Evolutionary conservation across 2,329 filamentous ascomycete genomes (phyloP).

Genomic region (Apiospora hydei): DNA sequence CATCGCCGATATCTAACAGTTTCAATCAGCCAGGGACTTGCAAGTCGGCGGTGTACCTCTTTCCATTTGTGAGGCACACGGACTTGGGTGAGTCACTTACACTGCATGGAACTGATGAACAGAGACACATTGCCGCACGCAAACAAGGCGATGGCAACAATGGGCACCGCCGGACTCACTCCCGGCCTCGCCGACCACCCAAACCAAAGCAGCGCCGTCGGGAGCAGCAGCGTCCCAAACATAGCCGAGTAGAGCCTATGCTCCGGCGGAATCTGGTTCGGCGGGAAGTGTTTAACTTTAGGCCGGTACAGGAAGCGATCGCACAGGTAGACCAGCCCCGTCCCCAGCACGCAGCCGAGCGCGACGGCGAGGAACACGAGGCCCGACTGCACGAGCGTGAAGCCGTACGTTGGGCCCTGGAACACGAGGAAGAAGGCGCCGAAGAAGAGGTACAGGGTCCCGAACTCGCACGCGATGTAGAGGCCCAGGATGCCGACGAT

Average conservation of each 20-base stretch:
- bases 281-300: constrained; percentile 42
- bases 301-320: constrained; percentile 51
- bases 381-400: constrained; percentile 50
- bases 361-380: constrained; percentile 55
- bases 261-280: constrained; percentile 56
- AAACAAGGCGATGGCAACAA: constrained; percentile 61
- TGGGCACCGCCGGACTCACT: constrained; percentile 58
- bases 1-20: constrained; percentile 52
- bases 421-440: constrained; percentile 59
- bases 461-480: constrained; percentile 59
- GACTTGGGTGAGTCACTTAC: constrained; percentile 28
- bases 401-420: constrained; percentile 51
- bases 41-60: neutral
- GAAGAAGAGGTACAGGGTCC: constrained; percentile 61
- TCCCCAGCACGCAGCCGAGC: constrained; percentile 53
- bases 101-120: constrained; percentile 53
- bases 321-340: constrained; percentile 49
- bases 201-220: constrained; percentile 65
- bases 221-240: constrained; percentile 61
- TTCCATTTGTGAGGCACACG: constrained; percentile 23
- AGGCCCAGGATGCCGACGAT: constrained; percentile 64
- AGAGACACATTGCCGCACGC: constrained; percentile 67
- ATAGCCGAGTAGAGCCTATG: constrained; percentile 66
- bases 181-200: constrained; percentile 59
- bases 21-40: neutral